Percentiles rank a stretch among this genome's conserved stretches.
Conservation (phyloP, 768 basidiomycete genomes). For the Coprinopsis marcescibilis region DNA sequence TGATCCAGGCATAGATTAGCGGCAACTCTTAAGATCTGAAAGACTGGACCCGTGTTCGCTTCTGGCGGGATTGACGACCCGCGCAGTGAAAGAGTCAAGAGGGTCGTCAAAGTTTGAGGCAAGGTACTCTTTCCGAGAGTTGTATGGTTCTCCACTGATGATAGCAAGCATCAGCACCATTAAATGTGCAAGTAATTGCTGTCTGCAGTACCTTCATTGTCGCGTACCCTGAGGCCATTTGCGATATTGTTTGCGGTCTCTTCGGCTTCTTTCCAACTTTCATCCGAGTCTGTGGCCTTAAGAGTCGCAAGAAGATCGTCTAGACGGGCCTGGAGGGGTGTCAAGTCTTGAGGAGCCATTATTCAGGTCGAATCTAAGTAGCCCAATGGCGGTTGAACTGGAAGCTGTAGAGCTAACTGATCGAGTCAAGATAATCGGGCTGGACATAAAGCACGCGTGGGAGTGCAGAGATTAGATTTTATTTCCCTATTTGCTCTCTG, state of each 20-base stretch:
- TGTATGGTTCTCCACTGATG: conserved; percentile 64
- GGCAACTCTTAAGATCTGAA: conserved; percentile 69
- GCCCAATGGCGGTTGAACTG: no score
- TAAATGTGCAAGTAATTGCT: not conserved
- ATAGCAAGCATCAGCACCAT: conserved; percentile 11
- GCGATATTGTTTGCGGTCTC: conserved; percentile 51
- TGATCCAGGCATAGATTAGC: conserved; percentile 87
- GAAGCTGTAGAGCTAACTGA: no score
- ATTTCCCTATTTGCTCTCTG: not conserved
- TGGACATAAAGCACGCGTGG: no score
- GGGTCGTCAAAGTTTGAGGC: conserved; percentile 57
- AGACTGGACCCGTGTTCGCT: conserved; percentile 44
- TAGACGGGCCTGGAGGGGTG: conserved; percentile 30
- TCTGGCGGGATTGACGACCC: conserved; percentile 41
- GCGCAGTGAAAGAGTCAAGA: conserved; percentile 52
- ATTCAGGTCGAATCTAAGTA: not conserved
- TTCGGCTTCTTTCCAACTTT: conserved; percentile 49
- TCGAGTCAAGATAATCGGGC: no score
- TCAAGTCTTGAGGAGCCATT: conserved; percentile 23
- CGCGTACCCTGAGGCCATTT: conserved; percentile 53
- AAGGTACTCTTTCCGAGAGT: conserved; percentile 59
- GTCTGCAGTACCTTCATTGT: conserved; percentile 39
- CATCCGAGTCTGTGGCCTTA: conserved; percentile 23
- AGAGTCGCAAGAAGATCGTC: conserved; percentile 28
- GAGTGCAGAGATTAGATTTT: conserved; percentile 3